phyloP scores from a whole-genome alignment of 129 eudicot species.

The Pseudognaphalium luteoalbum region DNA sequence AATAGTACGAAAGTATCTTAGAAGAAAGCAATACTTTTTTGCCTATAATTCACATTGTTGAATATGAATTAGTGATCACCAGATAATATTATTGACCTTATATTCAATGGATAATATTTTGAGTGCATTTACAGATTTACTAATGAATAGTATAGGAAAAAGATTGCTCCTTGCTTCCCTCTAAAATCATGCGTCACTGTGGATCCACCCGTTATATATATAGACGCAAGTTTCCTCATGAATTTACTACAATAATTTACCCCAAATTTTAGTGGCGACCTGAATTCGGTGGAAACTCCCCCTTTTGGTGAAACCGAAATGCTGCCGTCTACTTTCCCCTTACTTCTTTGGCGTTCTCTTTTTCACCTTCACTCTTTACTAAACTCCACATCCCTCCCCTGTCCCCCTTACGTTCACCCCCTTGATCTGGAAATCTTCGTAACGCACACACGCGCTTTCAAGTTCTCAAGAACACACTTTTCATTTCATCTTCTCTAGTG shows the following conservation, averaged over 20 bases:
- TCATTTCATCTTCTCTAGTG: not conserved
- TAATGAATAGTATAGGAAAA: too few species aligned
- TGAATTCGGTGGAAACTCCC: not conserved
- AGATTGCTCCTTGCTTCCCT: too few species aligned
- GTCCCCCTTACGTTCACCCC: not conserved
- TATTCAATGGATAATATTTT: too few species aligned
- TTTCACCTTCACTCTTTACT: not conserved
- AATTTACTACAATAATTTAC: not conserved
- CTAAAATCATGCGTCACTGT: too few species aligned
- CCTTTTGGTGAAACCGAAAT: not conserved
- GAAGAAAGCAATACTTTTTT: not conserved
- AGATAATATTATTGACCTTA: not conserved
- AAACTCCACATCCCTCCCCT: not conserved
- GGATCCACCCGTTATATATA: too few species aligned
- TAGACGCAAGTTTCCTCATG: not conserved
- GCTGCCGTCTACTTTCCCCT: not conserved
- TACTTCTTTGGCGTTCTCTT: not conserved
- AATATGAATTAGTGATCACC: not conserved
- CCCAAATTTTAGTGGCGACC: not conserved
- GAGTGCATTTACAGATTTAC: too few species aligned
- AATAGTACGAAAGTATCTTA: not conserved
- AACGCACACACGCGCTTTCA: not conserved
- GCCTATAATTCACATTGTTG: not conserved
- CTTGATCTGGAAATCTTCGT: not conserved
- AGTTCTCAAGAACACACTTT: not conserved